These are phyloP conservation scores for Diaporthe aspalathi DNA, from an alignment of 2,329 filamentous ascomycete species.

Conservation along the genomic window DNA sequence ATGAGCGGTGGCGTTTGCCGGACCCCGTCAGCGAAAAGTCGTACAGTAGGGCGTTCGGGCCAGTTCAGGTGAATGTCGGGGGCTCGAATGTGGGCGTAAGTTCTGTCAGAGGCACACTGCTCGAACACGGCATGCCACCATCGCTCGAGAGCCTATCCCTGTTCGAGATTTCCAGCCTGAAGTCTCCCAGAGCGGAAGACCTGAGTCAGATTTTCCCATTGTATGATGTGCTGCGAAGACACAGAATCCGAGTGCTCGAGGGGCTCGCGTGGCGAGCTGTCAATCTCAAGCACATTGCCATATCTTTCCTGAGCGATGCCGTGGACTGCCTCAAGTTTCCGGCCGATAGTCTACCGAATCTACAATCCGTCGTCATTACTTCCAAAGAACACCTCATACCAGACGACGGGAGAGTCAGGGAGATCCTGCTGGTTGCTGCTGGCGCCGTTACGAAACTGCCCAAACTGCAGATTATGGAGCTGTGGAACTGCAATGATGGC, in stretches of 20 bases:
- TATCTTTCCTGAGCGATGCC: conserved; percentile 22
- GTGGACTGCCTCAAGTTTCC: background rate
- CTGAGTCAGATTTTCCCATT: background rate
- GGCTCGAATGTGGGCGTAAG: background rate
- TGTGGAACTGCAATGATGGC: conserved; percentile 22
- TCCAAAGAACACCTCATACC: background rate
- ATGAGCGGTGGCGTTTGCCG: conserved; percentile 26
- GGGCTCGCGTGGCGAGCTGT: background rate
- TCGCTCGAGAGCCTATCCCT: background rate
- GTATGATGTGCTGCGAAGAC: background rate
- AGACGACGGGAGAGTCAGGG: background rate
- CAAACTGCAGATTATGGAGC: conserved; percentile 26
- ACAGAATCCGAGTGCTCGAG: background rate
- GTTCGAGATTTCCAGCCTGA: background rate
- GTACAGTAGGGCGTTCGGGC: background rate
- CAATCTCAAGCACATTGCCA: conserved; percentile 19
- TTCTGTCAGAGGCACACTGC: background rate
- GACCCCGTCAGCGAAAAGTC: background rate
- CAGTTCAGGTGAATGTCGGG: background rate
- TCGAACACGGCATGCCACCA: background rate
- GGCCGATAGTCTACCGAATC: background rate
- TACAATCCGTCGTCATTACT: conserved; percentile 11
- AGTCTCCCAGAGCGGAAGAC: background rate
- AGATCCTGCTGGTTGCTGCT: background rate
- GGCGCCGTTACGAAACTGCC: background rate